Evolutionary conservation across 164 flowering plant genomes (phyloP).

Genomic region (Sedum album): DNA sequence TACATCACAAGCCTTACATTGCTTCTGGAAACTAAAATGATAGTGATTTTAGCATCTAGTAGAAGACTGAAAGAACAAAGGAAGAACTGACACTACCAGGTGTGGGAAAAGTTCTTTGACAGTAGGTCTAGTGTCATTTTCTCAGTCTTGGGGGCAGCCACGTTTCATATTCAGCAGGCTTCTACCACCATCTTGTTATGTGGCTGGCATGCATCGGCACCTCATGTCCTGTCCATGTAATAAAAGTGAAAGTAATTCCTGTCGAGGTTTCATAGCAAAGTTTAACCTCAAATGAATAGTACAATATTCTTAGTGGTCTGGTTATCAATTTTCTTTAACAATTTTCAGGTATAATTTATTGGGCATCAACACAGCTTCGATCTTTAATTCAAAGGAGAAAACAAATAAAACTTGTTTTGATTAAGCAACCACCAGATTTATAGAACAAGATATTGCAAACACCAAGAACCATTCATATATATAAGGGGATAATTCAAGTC

Average conservation of each 20-base stretch:
- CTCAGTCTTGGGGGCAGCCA: too few relatives aligned
- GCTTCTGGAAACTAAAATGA: background rate
- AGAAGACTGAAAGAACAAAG: too few relatives aligned
- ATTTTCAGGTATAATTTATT: background rate
- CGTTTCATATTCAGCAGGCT: too few relatives aligned
- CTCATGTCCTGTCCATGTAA: background rate
- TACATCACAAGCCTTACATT: background rate
- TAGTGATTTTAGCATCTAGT: too few relatives aligned
- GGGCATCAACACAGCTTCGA: background rate
- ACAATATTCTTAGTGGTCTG: background rate
- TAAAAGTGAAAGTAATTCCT: background rate
- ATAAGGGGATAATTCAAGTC: background rate
- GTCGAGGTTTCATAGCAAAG: background rate
- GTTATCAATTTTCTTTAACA: background rate
- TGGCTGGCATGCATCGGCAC: background rate
- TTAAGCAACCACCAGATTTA: background rate
- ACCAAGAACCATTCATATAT: background rate
- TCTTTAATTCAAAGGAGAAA: background rate
- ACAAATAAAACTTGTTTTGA: background rate
- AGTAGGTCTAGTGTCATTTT: too few relatives aligned
- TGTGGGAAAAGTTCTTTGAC: too few relatives aligned
- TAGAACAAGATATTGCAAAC: background rate
- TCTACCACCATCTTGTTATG: background rate
- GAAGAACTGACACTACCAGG: too few relatives aligned
- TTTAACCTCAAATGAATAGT: background rate